Evolutionary conservation across 2,329 filamentous ascomycete species (phyloP), one percentile per base, ranked within the genome.

Genomic region (Graphilbum ipis-grandicollis): DNA sequence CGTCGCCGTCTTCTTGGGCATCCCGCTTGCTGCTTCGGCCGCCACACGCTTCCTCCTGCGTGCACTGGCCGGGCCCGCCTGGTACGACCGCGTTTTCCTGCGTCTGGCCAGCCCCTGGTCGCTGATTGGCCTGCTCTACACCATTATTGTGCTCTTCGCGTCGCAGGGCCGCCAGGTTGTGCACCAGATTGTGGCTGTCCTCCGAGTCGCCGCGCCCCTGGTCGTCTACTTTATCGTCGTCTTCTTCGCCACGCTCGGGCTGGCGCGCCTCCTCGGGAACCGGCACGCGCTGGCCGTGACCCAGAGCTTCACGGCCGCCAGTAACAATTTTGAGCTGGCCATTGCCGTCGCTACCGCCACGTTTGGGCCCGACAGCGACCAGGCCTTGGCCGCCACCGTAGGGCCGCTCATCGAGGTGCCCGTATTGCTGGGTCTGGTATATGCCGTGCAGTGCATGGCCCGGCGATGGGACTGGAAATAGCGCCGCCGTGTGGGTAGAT

Each of bases 301-400:
- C 2, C 83, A 92, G 56, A 85, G 80, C 50, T 90, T 93, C 48
- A 92, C 82, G 0, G 86, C 83, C 0, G 80, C 82, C 1, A 93
- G 84, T 52, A 93, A 93, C 51, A 93, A 93, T 52, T 93, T 93
- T 49, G 85, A 93, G 59, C 60, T 93, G 19, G 83, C 85, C 0
- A 93, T 93, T 56, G 84, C 84, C 0, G 84, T 93, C 0, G 81
- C 81, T 0, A 75, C 93, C 3, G 79, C 84, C 0, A 78, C 78
- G 0, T 93, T 79, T 56, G 85, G 84, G 0, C 66, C 77, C 0
- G 60, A 79, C 30, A 88, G 80, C 47, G 74, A 85, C 35, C 75
- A 93, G 55, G 84, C 84, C 0, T 59, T 93, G 32, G 83, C 85
- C 1, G 66, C 79, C 8, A 92, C 84, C 0, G 83, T 93, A 1